Evolutionary conservation across 306 rosid species (phyloP), one percentile per base, ranked within the genome.

Genomic region (Quercus engelmannii): DNA sequence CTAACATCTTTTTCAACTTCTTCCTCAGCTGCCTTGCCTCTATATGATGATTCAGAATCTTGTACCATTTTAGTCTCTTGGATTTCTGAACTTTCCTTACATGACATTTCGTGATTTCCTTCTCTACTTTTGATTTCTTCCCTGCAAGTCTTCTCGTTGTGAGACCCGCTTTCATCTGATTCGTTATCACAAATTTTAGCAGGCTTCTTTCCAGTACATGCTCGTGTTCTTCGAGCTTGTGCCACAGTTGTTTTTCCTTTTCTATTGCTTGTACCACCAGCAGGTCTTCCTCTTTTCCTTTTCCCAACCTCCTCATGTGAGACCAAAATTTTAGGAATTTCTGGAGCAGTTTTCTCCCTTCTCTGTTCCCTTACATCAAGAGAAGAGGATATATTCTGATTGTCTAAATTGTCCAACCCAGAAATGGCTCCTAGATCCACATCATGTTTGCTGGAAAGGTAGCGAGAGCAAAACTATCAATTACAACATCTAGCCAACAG

Each of bases 231-330:
- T 79, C 78, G 88, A 64, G 87, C 78, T 81, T 86, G 91, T 69
- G 82, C 85, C 76, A 67, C 28, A 31, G 73, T 74, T 30, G 84
- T 46, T 82, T 81, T 90, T 61, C 70, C 85, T 62, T 74, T 90
- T 68, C 80, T 88, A 19, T 13, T 43, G 63, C 82, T 81, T 79
- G 77, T 80, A 51, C 87, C 73, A 26, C 87, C 74, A 26, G 85
- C 87, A 71, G 97, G 90, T 85, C 97, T 90, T 86, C 96, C 94
- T 82, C 91, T 83, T 84, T 89, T 91, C 83, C 91, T 89, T 82
- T 78, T 79, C 68, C 82, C 63, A 76, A 75, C 85, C 70, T 77
- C 81, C 86, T 82, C 86, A 11, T 78, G 77, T 46, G 91, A 59
- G 30, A 65, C 74, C 74, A 75, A 63, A 58, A 72, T 72, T 82